Base-by-base conservation (phyloP, 2,329 filamentous ascomycete genomes). In the Arthrobotrys megalospora region DNA sequence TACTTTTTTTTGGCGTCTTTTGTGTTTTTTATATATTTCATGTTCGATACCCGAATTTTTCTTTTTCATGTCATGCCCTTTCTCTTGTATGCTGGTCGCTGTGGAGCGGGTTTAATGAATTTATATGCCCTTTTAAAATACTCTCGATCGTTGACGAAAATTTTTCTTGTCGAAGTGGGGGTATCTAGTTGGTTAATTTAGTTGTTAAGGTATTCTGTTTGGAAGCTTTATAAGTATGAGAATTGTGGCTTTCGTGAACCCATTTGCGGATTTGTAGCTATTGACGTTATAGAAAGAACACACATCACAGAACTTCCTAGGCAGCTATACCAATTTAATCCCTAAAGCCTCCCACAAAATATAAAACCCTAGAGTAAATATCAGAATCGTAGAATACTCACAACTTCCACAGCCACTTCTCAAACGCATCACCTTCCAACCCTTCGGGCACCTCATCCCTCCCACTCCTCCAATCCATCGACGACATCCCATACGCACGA, bases 371-470 rank as follows among this genome's bases (percentile, higher is more conserved):
- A n/a, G n/a, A n/a, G n/a, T n/a, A n/a, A 38, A 14, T 38, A 38
- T 6, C 36, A 3, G 2, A 38, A 38, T 6, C 36, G 8, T 14
- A 38, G 8, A 38, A 38, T 8, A 45, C 41, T 12, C 12, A 45
- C 41, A 48, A 3, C 52, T 11, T 82, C 71, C 81, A 84, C n/a
- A 84, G 67, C 82, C 81, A 84, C 45, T 80, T 81, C 34, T 83
- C 81, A 65, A 83, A 83, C 1, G 71, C 71, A 6, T 73, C 71
- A 6, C 63, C 53, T 45, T 80, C 70, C 47, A 83, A 47, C 19
- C 80, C 80, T 41, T 77, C 73, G 12, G 82, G 82, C 16, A 81
- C 72, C 32, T 80, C 69, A 11, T 47, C 80, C 48, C 67, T 81
- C 14, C 71, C 47, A 24, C 70, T 80, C 69, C 66, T 78, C 80